A percentile compares a stretch with the other conserved stretches of the same genome.
Conservation (phyloP, 2,329 filamentous ascomycete genomes). For the Colletotrichum godetiae region DNA sequence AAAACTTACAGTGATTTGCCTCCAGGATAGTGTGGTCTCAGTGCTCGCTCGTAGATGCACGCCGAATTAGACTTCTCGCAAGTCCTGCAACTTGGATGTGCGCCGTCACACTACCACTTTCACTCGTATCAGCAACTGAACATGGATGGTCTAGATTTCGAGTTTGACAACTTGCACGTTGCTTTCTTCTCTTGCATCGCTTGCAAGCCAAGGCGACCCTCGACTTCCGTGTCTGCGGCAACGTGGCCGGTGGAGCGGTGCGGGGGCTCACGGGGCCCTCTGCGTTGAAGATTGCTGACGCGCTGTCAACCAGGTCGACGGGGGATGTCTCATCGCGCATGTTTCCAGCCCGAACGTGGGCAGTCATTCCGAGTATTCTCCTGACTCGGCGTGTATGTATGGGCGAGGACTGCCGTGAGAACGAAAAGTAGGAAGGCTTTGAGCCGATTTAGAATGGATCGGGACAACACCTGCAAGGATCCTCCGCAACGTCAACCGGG, state of each 20-base stretch:
- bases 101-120: conserved; percentile 39
- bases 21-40: conserved; percentile 42
- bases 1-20: conserved; percentile 40
- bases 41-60: conserved; percentile 40
- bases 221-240: conserved; percentile 34
- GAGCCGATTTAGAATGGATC: conserved; percentile 15
- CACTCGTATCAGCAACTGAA: background rate
- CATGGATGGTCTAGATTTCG: too few species aligned
- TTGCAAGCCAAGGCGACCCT: conserved; percentile 41
- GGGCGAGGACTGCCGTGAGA: background rate
- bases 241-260: background rate
- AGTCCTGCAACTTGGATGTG: conserved; percentile 40
- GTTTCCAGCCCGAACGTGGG: background rate
- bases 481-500: background rate
- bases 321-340: conserved; percentile 8
- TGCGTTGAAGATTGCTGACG: conserved; percentile 8
- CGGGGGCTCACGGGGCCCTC: conserved; percentile 31
- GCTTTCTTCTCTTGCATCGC: conserved; percentile 42
- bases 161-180: conserved; percentile 34
- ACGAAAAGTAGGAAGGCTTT: conserved; percentile 12
- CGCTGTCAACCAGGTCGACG: background rate
- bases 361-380: background rate
- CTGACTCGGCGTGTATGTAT: background rate
- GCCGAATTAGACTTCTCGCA: conserved; percentile 38
- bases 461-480: background rate